phyloP scores from a whole-genome alignment of 108 stramenopile genomes.

The Fragilaria crotonensis region DNA sequence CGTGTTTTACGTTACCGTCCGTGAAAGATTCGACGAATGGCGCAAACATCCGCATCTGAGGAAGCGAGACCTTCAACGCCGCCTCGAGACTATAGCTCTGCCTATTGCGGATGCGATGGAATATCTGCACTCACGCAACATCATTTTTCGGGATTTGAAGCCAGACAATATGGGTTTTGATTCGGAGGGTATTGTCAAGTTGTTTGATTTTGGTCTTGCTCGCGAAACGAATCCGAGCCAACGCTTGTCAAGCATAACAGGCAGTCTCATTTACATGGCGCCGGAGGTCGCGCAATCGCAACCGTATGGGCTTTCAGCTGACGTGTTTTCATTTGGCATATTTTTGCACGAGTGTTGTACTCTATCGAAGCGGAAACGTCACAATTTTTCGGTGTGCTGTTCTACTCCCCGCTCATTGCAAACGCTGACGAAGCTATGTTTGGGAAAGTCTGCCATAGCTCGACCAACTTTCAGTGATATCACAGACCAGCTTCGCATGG shows the following conservation, averaged over 20 bases:
- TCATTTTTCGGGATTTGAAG: slow-evolving; percentile 47
- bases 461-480: neutral
- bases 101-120: slow-evolving; percentile 35
- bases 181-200: slow-evolving; percentile 24
- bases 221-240: slow-evolving; percentile 10
- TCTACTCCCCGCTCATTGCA: neutral
- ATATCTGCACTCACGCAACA: slow-evolving; percentile 32
- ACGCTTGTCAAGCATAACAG: neutral
- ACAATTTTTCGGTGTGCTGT: neutral
- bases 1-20: neutral
- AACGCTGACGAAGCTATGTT: neutral
- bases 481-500: too few relatives aligned
- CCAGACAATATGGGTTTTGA: slow-evolving; percentile 51
- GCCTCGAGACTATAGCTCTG: slow-evolving; percentile 21
- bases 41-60: neutral
- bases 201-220: slow-evolving; percentile 62
- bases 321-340: neutral
- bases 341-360: neutral
- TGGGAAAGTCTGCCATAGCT: neutral
- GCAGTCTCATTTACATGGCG: neutral
- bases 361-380: neutral
- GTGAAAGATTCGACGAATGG: neutral
- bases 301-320: slow-evolving; percentile 3
- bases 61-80: neutral
- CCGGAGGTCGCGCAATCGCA: neutral